A percentile compares a stretch with the other conserved stretches of the same genome.
These are phyloP conservation scores for Eucalyptus polybractea DNA, from an alignment of 345 rosid genomes.

Conservation along the genomic window DNA sequence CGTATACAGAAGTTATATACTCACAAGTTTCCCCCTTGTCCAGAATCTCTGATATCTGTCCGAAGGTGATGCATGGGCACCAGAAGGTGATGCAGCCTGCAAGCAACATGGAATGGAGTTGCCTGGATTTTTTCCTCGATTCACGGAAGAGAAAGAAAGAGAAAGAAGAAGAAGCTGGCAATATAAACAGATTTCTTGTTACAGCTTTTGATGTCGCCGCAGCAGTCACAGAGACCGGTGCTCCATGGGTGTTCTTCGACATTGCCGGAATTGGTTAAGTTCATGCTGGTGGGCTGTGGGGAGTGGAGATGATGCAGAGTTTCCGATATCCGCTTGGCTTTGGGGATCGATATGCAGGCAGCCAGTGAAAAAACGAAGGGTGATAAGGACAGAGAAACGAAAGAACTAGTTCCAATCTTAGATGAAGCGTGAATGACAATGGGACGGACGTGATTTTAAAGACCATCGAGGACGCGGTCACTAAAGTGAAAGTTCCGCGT, in stretches of 20 bases:
- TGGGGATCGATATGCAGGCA: background rate
- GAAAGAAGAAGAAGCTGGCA: background rate
- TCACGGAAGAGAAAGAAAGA: fast-evolving
- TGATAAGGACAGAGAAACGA: background rate
- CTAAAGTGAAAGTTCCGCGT: background rate
- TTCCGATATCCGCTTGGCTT: background rate
- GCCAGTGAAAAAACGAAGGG: background rate
- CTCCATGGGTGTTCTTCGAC: constrained; percentile 7
- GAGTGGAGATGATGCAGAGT: background rate
- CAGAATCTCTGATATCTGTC: constrained; percentile 14
- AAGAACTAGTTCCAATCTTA: background rate
- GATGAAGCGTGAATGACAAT: background rate
- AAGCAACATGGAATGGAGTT: background rate
- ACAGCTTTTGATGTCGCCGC: constrained; percentile 16
- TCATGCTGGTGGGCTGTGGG: background rate
- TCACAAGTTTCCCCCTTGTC: constrained; percentile 16
- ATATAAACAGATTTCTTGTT: background rate
- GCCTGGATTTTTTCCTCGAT: background rate
- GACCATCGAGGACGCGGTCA: background rate
- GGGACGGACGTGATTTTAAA: background rate
- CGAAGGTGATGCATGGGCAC: constrained; percentile 29
- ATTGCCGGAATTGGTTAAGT: background rate
- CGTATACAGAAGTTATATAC: background rate
- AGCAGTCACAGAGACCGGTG: constrained; percentile 22
- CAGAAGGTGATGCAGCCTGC: constrained; percentile 23